A percentile compares a stretch with the other conserved stretches of the same genome.
Evolutionary conservation across 345 rosid species (phyloP).

Genomic region (Dimocarpus longan): DNA sequence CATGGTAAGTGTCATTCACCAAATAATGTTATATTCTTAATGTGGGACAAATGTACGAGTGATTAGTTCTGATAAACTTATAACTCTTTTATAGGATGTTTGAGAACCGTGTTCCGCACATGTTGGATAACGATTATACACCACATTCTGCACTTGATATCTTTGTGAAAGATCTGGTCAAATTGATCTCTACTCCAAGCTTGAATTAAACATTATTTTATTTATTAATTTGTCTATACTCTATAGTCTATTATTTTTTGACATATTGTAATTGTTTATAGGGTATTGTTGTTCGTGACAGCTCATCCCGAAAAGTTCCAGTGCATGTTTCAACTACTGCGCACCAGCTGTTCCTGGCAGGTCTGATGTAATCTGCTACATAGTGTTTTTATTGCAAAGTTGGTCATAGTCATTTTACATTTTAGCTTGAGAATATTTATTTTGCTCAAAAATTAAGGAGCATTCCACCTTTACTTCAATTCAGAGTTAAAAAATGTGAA

Average conservation of each 20-base stretch:
- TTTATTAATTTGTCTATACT: neutral
- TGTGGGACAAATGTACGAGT: neutral
- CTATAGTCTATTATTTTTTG: slow-evolving; percentile 2
- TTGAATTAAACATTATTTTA: slow-evolving; percentile 7
- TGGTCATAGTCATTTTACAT: neutral
- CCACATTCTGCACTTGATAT: slow-evolving; percentile 96
- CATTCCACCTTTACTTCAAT: neutral
- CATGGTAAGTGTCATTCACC: slow-evolving; percentile 62
- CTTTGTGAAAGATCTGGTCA: slow-evolving; percentile 95
- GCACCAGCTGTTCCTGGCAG: slow-evolving; percentile 84
- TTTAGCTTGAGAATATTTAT: slow-evolving; percentile 2
- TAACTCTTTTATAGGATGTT: slow-evolving; percentile 75
- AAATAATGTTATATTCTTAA: neutral
- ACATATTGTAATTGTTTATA: slow-evolving; percentile 35
- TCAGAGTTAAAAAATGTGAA: neutral
- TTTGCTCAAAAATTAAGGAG: neutral
- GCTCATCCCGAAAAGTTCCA: slow-evolving; percentile 70
- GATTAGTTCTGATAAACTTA: slow-evolving; percentile 1
- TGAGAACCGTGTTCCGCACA: slow-evolving; percentile 97
- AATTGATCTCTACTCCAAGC: slow-evolving; percentile 24
- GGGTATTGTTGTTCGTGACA: slow-evolving; percentile 90
- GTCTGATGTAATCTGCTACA: slow-evolving; percentile 36
- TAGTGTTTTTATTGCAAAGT: neutral
- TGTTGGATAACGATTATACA: slow-evolving; percentile 90
- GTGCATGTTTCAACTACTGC: slow-evolving; percentile 81